Evolutionary conservation across 805 yeast species (phyloP), one percentile per base, ranked within the genome.

Genomic region (Nakazawaea anatomiae): DNA sequence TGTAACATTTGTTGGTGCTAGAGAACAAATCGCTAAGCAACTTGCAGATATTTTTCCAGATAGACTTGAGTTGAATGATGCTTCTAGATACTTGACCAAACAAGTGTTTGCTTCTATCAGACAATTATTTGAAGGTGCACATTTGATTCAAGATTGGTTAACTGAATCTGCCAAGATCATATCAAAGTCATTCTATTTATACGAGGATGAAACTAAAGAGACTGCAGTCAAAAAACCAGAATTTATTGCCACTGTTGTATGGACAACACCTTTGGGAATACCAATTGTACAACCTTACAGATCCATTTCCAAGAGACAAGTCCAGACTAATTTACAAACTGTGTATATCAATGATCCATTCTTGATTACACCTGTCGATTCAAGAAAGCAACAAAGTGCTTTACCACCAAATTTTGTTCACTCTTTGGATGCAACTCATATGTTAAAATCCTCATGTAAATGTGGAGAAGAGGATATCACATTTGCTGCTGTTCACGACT

Each of bases 201-300:
- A 85, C 58, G 71, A 79, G 44, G 84, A 77, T 38, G 75, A 74
- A 38, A 73, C 57, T 28, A 54, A 58, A 30, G 60, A 62, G 12
- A 66, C 72, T 52, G 65, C 71, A 29, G 70, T 70, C 30, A 78
- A 75, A 48, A 75, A 75, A 46, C 85, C 85, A 4, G 82, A 79
- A 52, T 85, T 80, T 60, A 79, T 89, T 77, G 82, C 96, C 1
- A 81, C 96, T 4, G 97, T 94, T 6, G 89, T 94, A 58, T 94
- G 99, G 99, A 94, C 99, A 0, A 86, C 98, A 0, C 98, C 99
- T 1, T 69, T 92, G 39, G 96, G 97, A 4, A 73, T 94, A 54
- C 97, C 98, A 2, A 90, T 96, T 63, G 99, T 94, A 18, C 99
- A 94, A 66, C 99, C 99, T 1, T 94, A 94, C 64, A 78, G 99